phyloP scores from a whole-genome alignment of 208 protist genomes.

The Trypanosoma boissoni region DNA sequence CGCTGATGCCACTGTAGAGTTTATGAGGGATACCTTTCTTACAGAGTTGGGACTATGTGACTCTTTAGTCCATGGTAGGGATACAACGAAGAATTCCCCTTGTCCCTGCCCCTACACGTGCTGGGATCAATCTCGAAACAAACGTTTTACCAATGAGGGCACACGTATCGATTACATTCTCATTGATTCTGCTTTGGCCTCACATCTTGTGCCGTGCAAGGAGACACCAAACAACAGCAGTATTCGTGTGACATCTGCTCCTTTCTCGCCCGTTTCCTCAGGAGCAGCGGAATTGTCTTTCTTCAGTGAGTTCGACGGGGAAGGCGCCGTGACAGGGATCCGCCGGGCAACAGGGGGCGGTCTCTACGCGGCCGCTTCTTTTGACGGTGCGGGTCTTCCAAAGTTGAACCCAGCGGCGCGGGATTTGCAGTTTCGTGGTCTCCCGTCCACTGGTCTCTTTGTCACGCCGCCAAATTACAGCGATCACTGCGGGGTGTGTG shows the following conservation, averaged over 20 bases:
- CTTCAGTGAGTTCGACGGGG: conserved; percentile 67
- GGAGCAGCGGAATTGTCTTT: conserved; percentile 26
- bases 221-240: conserved; percentile 65
- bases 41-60: conserved; percentile 11
- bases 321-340: conserved; percentile 27
- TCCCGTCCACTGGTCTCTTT: conserved; percentile 79
- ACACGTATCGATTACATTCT: conserved; percentile 91
- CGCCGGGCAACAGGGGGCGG: conserved; percentile 59
- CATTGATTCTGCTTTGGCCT: conserved; percentile 55
- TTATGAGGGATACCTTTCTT: conserved; percentile 51
- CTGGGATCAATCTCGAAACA: conserved; percentile 90
- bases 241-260: neutral
- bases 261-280: neutral
- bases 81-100: neutral
- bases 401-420: conserved; percentile 34
- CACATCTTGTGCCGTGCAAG: conserved; percentile 37
- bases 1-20: conserved; percentile 47
- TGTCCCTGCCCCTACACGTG: conserved; percentile 84
- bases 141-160: conserved; percentile 78
- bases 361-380: conserved; percentile 61
- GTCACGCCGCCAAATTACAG: conserved; percentile 88
- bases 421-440: conserved; percentile 46
- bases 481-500: conserved; percentile 84
- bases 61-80: neutral
- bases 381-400: conserved; percentile 68